These are phyloP conservation scores for Camelina neglecta DNA, from an alignment of 345 rosid species.

Conservation along the genomic window DNA sequence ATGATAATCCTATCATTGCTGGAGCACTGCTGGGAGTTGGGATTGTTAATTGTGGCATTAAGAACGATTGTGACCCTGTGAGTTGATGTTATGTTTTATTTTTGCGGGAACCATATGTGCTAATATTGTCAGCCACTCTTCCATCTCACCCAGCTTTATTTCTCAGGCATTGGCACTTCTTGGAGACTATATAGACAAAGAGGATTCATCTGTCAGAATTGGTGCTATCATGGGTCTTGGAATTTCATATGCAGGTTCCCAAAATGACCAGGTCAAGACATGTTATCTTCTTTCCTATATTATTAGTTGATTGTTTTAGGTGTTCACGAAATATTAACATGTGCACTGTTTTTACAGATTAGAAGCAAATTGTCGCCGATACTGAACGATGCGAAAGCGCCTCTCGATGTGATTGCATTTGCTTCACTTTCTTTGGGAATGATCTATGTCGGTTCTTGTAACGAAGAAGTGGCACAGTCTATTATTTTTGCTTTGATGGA, in stretches of 20 bases:
- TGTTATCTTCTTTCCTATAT: slow-evolving; percentile 11
- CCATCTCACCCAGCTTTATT: slow-evolving; percentile 41
- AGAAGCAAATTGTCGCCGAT: slow-evolving; percentile 64
- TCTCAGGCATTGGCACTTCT: slow-evolving; percentile 89
- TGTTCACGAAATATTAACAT: slow-evolving; percentile 14
- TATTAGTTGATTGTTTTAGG: slow-evolving; percentile 29
- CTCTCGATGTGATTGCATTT: slow-evolving; percentile 89
- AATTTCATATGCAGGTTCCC: slow-evolving; percentile 92
- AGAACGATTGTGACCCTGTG: slow-evolving; percentile 93
- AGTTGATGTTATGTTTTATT: slow-evolving; percentile 44
- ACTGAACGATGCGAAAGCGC: slow-evolving; percentile 68
- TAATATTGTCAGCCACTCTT: slow-evolving; percentile 1
- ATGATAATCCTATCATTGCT: slow-evolving; percentile 81
- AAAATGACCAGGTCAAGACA: slow-evolving; percentile 66
- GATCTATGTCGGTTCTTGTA: slow-evolving; percentile 93
- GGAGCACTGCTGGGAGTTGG: slow-evolving; percentile 97
- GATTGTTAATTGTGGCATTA: slow-evolving; percentile 81
- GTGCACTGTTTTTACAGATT: slow-evolving; percentile 55
- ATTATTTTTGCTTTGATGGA: slow-evolving; percentile 89
- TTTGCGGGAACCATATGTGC: background rate
- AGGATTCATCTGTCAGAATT: slow-evolving; percentile 82
- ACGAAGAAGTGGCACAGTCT: slow-evolving; percentile 93
- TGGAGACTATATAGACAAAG: slow-evolving; percentile 71
- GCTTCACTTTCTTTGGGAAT: slow-evolving; percentile 90
- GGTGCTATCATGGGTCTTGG: slow-evolving; percentile 99